A percentile compares a stretch with the other conserved stretches of the same genome.
phyloP scores from a whole-genome alignment of 2,329 filamentous ascomycete species.

The Incumbomyces delicatus region DNA sequence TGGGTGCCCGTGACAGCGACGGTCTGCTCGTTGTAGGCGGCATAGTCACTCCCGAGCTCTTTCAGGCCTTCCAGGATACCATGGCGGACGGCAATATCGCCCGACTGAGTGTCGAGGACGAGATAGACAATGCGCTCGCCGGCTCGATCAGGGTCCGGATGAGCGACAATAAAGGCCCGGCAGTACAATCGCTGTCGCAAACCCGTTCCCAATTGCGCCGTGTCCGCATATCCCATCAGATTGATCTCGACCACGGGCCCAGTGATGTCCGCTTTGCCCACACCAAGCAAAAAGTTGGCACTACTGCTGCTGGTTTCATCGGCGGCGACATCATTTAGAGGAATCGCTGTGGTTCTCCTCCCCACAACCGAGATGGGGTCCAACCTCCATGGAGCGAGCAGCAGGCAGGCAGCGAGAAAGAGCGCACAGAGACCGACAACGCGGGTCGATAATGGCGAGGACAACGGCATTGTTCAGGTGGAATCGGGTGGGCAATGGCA shows the following conservation, averaged over 20 bases:
- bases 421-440: background rate
- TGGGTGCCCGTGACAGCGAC: slow-evolving; percentile 87
- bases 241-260: slow-evolving; percentile 83
- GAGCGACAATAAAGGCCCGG: slow-evolving; percentile 77
- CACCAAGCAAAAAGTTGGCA: slow-evolving; percentile 52
- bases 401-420: background rate
- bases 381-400: slow-evolving; percentile 2
- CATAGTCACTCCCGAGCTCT: slow-evolving; percentile 60
- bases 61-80: slow-evolving; percentile 72
- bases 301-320: background rate
- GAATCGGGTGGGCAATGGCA: too few species aligned
- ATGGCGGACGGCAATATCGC: slow-evolving; percentile 78
- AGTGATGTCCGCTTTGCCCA: slow-evolving; percentile 64
- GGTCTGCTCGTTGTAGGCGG: slow-evolving; percentile 67
- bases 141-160: slow-evolving; percentile 50
- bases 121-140: slow-evolving; percentile 74
- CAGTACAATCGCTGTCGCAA: slow-evolving; percentile 81
- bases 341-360: background rate
- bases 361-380: background rate
- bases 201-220: slow-evolving; percentile 71
- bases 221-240: slow-evolving; percentile 83
- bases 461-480: too few species aligned
- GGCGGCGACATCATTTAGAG: background rate
- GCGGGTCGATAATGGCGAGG: background rate
- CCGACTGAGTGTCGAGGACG: slow-evolving; percentile 75